phyloP scores from a whole-genome alignment of 164 flowering plant genomes.

The Piper longum region DNA sequence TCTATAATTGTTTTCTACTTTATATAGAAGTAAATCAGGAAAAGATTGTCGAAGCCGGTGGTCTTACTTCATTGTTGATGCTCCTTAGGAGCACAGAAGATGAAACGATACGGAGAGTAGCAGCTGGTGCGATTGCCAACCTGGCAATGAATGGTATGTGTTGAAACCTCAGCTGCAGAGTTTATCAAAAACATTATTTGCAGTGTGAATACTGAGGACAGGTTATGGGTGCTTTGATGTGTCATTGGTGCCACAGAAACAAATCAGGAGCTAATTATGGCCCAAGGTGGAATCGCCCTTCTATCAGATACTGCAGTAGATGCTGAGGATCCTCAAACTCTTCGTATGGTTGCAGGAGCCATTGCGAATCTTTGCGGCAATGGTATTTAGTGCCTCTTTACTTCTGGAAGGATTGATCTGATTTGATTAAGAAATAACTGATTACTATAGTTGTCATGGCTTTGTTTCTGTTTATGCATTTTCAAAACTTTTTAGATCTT shows the following conservation, averaged over 20 bases:
- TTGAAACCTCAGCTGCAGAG: neutral
- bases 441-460: neutral
- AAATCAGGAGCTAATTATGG: constrained; percentile 95
- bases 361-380: constrained; percentile 96
- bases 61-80: constrained; percentile 71
- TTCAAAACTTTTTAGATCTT: neutral
- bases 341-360: constrained; percentile 99
- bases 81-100: constrained; percentile 73
- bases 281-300: constrained; percentile 78
- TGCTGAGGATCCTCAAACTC: constrained; percentile 94
- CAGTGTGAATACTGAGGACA: neutral
- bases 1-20: neutral
- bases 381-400: constrained; percentile 31
- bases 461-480: neutral
- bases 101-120: constrained; percentile 85
- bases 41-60: constrained; percentile 93
- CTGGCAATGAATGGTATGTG: constrained; percentile 90
- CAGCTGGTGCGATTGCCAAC: constrained; percentile 95
- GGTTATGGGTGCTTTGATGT: neutral
- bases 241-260: constrained; percentile 5
- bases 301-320: constrained; percentile 63
- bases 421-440: neutral
- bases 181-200: too few species aligned
- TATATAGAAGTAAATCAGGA: constrained; percentile 76
- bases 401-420: neutral